Percentiles rank a stretch among this genome's conserved stretches.
Conservation (phyloP, 2,329 filamentous ascomycete species). For the Paracamarosporium sp. region DNA sequence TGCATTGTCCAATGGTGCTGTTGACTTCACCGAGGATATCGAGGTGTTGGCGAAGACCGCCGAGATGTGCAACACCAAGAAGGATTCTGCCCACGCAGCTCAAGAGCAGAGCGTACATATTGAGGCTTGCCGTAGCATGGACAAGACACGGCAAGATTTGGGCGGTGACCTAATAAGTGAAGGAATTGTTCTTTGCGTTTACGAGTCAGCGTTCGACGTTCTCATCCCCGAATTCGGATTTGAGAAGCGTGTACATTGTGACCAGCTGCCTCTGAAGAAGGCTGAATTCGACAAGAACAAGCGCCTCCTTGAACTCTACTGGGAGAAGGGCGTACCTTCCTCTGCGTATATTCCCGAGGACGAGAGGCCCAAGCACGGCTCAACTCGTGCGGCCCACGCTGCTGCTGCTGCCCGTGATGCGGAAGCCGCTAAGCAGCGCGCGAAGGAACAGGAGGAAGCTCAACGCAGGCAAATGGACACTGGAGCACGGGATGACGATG, state of each 20-base stretch:
- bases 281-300: conserved; percentile 99
- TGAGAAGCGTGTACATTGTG: conserved; percentile 98
- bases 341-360: conserved; percentile 97
- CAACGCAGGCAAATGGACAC: conserved; percentile 94
- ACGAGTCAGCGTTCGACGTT: conserved; percentile 98
- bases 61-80: conserved; percentile 98
- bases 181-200: conserved; percentile 95
- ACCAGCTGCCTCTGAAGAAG: conserved; percentile 97
- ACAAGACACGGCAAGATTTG: conserved; percentile 83
- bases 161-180: conserved; percentile 94
- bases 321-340: conserved; percentile 98
- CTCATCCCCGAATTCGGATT: conserved; percentile 98
- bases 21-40: conserved; percentile 87
- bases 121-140: conserved; percentile 94
- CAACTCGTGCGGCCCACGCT: conserved; percentile 76
- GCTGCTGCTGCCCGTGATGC: conserved; percentile 79
- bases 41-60: conserved; percentile 90
- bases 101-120: conserved; percentile 99
- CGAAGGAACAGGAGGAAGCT: conserved; percentile 87
- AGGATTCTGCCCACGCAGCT: conserved; percentile 95
- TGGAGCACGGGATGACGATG: conserved; percentile 89
- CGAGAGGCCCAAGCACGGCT: conserved; percentile 85
- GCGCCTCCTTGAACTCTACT: conserved; percentile 93
- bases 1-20: conserved; percentile 78
- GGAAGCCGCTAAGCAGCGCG: conserved; percentile 80